Evolutionary conservation across 164 flowering plant species (phyloP).

Genomic region (Aristolochia contorta): DNA sequence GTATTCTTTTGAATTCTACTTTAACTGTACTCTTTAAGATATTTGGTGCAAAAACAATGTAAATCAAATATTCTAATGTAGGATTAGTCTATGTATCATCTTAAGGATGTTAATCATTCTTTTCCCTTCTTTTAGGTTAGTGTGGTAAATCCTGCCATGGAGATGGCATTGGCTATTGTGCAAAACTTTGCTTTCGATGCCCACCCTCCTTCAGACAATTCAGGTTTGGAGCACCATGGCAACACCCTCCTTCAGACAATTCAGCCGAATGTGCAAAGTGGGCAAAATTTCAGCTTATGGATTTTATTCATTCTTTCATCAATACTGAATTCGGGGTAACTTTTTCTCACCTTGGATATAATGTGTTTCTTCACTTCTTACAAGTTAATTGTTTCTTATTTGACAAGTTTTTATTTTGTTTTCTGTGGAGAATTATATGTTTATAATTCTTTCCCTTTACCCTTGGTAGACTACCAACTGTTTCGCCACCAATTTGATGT

Average conservation of each 20-base stretch:
- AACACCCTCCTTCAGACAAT: conserved; percentile 80
- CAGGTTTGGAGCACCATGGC: conserved; percentile 96
- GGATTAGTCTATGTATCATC: no score
- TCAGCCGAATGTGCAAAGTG: conserved; percentile 33
- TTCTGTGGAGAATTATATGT: not conserved
- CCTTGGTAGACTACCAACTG: no score
- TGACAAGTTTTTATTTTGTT: not conserved
- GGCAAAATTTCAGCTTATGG: conserved; percentile 92
- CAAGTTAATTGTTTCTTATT: no score
- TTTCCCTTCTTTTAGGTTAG: conserved; percentile 34
- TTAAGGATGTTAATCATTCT: not conserved
- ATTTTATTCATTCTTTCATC: conserved; percentile 71
- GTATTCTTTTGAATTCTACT: no score
- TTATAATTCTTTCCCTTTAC: no score
- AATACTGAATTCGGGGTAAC: conserved; percentile 80
- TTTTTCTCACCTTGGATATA: not conserved
- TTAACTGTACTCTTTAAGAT: not conserved
- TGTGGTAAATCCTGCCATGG: conserved; percentile 95
- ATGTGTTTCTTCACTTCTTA: not conserved
- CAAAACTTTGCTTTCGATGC: conserved; percentile 70
- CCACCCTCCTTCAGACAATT: conserved; percentile 44
- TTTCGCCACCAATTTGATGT: not conserved
- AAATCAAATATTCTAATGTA: not conserved
- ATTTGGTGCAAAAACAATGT: no score
- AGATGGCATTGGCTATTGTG: conserved; percentile 49